Percentiles rank a stretch among this genome's conserved stretches.
Evolutionary conservation across 2,329 filamentous ascomycete genomes (phyloP).

Genomic region (Epichloe aotearoae): DNA sequence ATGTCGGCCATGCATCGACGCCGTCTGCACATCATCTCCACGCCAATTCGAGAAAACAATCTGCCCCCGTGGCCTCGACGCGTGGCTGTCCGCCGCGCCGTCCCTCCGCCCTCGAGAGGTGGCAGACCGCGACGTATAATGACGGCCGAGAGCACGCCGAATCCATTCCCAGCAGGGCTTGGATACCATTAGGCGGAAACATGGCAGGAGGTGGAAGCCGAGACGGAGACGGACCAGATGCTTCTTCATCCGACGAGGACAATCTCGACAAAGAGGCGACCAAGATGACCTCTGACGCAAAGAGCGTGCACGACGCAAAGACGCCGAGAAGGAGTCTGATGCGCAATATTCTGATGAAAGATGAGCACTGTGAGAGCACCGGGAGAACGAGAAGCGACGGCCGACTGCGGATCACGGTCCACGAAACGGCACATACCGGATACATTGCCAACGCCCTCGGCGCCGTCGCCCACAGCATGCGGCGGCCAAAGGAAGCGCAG

Average conservation of each 20-base stretch:
- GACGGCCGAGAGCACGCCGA: conserved; percentile 3
- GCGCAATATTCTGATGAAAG: conserved; percentile 15
- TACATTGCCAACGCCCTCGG: conserved; percentile 64
- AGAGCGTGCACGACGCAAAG: not conserved
- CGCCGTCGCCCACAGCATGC: conserved; percentile 37
- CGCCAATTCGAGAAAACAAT: not conserved
- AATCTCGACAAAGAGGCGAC: not conserved
- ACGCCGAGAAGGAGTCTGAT: not conserved
- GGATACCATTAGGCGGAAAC: conserved; percentile 2
- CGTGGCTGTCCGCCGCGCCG: not conserved
- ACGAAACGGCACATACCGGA: conserved; percentile 54
- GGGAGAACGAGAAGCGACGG: conserved; percentile 57
- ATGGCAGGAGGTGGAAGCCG: not conserved
- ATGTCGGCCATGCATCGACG: no score
- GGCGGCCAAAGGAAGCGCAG: conserved; percentile 6
- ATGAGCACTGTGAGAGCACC: conserved; percentile 51
- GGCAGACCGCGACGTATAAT: conserved; percentile 1
- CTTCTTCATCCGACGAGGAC: conserved; percentile 1
- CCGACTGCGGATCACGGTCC: conserved; percentile 57
- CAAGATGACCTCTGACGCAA: not conserved
- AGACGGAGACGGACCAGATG: not conserved
- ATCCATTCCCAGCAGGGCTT: conserved; percentile 6
- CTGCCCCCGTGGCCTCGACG: not conserved
- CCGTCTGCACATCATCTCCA: not conserved
- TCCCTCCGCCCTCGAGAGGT: conserved; percentile 2